Percentiles rank a stretch among this genome's conserved stretches.
phyloP scores from a whole-genome alignment of 1,284 basidiomycete species.

The Fomitopsis schrenkii region DNA sequence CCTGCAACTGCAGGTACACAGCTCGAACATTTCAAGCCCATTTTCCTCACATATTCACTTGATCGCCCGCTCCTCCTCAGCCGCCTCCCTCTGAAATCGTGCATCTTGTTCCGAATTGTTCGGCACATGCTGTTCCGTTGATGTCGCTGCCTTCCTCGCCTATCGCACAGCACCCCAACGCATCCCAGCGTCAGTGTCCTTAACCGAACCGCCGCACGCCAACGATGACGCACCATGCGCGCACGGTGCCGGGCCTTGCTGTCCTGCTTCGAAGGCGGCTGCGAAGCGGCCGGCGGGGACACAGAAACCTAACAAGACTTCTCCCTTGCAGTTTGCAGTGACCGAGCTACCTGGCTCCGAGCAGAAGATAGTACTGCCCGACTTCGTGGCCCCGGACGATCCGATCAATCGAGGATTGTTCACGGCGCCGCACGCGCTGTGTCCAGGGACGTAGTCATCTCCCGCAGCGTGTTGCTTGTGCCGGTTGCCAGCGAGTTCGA shows the following conservation, averaged over 20 bases:
- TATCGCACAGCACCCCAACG: conserved; percentile 23
- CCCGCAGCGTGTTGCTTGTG: conserved; percentile 24
- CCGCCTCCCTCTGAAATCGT: conserved; percentile 63
- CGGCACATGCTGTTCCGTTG: conserved; percentile 56
- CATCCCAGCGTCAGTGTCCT: not conserved
- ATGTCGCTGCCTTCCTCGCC: conserved; percentile 74
- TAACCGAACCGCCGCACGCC: not conserved
- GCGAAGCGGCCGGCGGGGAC: conserved; percentile 21
- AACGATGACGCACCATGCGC: conserved; percentile 56
- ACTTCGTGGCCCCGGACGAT: conserved; percentile 72
- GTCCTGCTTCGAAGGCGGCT: conserved; percentile 49
- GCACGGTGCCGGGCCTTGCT: conserved; percentile 74
- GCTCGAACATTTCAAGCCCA: conserved; percentile 70
- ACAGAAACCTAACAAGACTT: not conserved
- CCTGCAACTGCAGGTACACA: conserved; percentile 24
- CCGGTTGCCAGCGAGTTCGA: conserved; percentile 60
- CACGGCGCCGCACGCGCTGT: conserved; percentile 61
- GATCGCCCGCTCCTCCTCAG: conserved; percentile 73
- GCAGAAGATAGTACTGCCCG: conserved; percentile 72
- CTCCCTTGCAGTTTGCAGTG: too few species aligned
- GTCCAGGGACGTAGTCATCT: conserved; percentile 46
- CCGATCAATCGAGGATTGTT: conserved; percentile 70
- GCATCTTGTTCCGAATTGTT: conserved; percentile 63
- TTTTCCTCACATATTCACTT: conserved; percentile 63
- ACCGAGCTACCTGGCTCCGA: conserved; percentile 49